These are phyloP conservation scores for Pisolithus thermaeus DNA, from an alignment of 1,284 basidiomycete genomes.

Conservation along the genomic window DNA sequence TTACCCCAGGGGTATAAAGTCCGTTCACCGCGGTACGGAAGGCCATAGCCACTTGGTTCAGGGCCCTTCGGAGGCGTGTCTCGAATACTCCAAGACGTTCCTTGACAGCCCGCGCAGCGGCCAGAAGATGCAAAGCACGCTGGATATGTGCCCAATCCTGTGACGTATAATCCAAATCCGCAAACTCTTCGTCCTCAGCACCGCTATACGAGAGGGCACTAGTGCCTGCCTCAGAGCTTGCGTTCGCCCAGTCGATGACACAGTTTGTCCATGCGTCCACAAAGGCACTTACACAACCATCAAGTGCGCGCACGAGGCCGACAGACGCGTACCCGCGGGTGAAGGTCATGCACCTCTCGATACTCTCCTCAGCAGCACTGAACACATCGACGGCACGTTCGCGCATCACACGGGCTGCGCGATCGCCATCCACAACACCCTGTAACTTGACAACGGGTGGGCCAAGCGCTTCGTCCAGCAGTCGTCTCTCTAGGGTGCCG, in stretches of 20 bases:
- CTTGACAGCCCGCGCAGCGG: slow-evolving; percentile 64
- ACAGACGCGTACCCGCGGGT: slow-evolving; percentile 83
- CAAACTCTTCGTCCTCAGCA: slow-evolving; percentile 45
- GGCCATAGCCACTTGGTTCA: slow-evolving; percentile 54
- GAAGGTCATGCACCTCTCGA: slow-evolving; percentile 68
- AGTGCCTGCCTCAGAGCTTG: slow-evolving; percentile 10
- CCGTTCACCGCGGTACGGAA: slow-evolving; percentile 53
- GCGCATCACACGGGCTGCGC: slow-evolving; percentile 61
- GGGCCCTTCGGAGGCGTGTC: slow-evolving; percentile 49
- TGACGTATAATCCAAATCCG: slow-evolving; percentile 79
- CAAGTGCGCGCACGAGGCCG: slow-evolving; percentile 69
- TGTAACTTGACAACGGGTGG: slow-evolving; percentile 29
- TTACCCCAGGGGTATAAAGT: slow-evolving; percentile 53
- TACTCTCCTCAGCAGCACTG: slow-evolving; percentile 71
- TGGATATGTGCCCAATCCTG: slow-evolving; percentile 88
- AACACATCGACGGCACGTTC: slow-evolving; percentile 73
- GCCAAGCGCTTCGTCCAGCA: slow-evolving; percentile 52
- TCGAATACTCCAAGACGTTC: slow-evolving; percentile 70
- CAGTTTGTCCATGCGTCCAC: slow-evolving; percentile 58
- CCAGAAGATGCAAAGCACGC: slow-evolving; percentile 73
- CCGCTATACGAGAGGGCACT: slow-evolving; percentile 15
- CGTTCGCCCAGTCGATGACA: slow-evolving; percentile 36
- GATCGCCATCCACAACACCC: slow-evolving; percentile 40
- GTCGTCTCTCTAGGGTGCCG: slow-evolving; percentile 63
- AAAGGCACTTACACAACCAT: slow-evolving; percentile 61